Evolutionary conservation across 345 rosid species (phyloP).

Genomic region (Aquilaria yunnanensis): DNA sequence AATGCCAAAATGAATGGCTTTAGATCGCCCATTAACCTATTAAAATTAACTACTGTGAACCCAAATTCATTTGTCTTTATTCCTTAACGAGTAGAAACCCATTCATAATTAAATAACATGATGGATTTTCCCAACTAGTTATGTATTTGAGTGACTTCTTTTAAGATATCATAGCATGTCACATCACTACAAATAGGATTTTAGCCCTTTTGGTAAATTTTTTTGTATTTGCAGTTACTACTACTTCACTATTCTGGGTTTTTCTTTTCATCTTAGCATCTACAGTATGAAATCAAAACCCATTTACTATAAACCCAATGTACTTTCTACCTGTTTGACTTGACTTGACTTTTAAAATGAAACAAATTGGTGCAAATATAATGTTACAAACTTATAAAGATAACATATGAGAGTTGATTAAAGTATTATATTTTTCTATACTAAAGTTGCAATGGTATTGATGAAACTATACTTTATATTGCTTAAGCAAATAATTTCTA

Average conservation of each 20-base stretch:
- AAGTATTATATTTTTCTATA: background rate
- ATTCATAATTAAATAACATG: too few species aligned
- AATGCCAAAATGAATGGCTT: too few species aligned
- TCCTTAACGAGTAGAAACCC: too few species aligned
- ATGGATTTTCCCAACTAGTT: too few species aligned
- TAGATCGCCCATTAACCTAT: too few species aligned
- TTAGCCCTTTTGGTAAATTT: background rate
- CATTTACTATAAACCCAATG: background rate
- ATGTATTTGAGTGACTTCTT: too few species aligned
- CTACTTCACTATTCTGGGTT: background rate
- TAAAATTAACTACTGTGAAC: too few species aligned
- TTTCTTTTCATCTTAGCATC: background rate
- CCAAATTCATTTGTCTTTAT: too few species aligned
- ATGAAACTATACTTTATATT: background rate
- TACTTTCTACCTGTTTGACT: background rate
- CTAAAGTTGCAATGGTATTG: too few species aligned
- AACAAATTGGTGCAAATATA: background rate
- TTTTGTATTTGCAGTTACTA: background rate
- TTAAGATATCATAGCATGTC: too few species aligned
- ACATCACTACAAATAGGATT: background rate
- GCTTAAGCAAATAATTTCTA: background rate
- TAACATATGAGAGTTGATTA: background rate
- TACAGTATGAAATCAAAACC: too few species aligned
- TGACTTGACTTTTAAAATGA: background rate
- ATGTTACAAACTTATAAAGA: background rate